phyloP scores from a whole-genome alignment of 768 basidiomycete genomes.

The Sarcodon aspratus region DNA sequence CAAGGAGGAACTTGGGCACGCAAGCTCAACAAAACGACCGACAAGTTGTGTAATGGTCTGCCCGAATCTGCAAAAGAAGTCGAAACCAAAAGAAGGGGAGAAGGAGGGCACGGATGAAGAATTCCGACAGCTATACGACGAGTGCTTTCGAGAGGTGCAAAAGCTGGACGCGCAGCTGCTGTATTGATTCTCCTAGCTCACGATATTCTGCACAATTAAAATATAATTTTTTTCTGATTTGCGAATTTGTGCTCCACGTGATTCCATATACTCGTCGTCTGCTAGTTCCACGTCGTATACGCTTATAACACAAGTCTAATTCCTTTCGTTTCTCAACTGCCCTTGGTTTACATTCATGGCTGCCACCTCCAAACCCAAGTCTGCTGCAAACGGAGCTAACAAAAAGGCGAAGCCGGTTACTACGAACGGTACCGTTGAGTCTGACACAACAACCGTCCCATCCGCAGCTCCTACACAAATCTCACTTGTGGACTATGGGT shows the following conservation, averaged over 20 bases:
- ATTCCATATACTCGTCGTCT: no score
- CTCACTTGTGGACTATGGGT: slow-evolving; percentile 13
- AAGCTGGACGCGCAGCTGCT: slow-evolving; percentile 63
- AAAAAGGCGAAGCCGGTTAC: slow-evolving; percentile 25
- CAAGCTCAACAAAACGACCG: slow-evolving; percentile 94
- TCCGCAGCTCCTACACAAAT: slow-evolving; percentile 14
- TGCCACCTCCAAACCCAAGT: slow-evolving; percentile 40
- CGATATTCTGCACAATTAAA: background rate
- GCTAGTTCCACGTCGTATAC: no score
- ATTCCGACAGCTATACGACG: slow-evolving; percentile 78
- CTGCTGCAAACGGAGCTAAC: slow-evolving; percentile 28
- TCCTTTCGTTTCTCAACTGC: no score
- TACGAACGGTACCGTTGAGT: slow-evolving; percentile 28
- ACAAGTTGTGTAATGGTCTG: slow-evolving; percentile 97
- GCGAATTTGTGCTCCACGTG: background rate
- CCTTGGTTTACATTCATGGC: slow-evolving; percentile 15
- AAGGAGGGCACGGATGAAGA: slow-evolving; percentile 67
- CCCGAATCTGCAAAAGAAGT: slow-evolving; percentile 66
- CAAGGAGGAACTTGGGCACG: slow-evolving; percentile 92
- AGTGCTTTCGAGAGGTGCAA: slow-evolving; percentile 78
- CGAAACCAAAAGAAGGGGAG: slow-evolving; percentile 46
- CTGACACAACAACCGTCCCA: slow-evolving; percentile 23
- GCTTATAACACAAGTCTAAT: no score
- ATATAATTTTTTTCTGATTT: background rate
- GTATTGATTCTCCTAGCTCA: slow-evolving; percentile 29